Evolutionary conservation across 495 filamentous ascomycete genomes (phyloP), one percentile per base, ranked within the genome.

Genomic region (Mytilinidion resinicola): DNA sequence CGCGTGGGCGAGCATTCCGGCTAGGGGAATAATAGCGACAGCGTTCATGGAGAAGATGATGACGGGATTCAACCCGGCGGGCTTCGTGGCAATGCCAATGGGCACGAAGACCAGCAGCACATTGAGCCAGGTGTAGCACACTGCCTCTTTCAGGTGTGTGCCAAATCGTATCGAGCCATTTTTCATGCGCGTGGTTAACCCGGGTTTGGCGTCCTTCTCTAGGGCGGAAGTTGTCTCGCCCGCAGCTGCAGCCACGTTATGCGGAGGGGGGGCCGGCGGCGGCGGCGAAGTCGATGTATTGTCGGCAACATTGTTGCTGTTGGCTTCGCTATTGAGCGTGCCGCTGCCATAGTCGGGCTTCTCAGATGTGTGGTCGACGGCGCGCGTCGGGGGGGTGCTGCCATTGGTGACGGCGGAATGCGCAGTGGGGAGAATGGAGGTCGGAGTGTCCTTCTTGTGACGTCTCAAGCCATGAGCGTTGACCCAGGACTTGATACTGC

Each of bases 21-120:
- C 64, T 21, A 69, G 36, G 21, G 67, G 67, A 19, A 69, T 61
- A 39, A 69, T 69, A 11, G 67, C 67, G 38, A 69, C 44, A 36
- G 67, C 67, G 48, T 67, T 69, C 64, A 69, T 60, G 34, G 67
- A 42, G 51, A 69, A 69, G 39, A 65, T 50, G 49, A 63, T 62
- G 12, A 43, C 57, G 15, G 67, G 54, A 25, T 44, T 52, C 8
- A 64, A 34, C 11, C 35, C 15, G 9, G 64, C 67, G 7, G 41
- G 47, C 1, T 67, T 39, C 33, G 53, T 34, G 11, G 67, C 67
- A 35, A 69, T 65, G 38, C 65, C 67, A 35, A 67, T 62, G 46
- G 67, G 67, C 2, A 69, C 67, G 46, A 67, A 67, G 15, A 69
- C 49, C 37, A 69, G 53, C 36, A 69, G 57, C 21, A 69, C 55